Evolutionary conservation across 768 basidiomycete genomes (phyloP).

Genomic region (Ramaria sp.): DNA sequence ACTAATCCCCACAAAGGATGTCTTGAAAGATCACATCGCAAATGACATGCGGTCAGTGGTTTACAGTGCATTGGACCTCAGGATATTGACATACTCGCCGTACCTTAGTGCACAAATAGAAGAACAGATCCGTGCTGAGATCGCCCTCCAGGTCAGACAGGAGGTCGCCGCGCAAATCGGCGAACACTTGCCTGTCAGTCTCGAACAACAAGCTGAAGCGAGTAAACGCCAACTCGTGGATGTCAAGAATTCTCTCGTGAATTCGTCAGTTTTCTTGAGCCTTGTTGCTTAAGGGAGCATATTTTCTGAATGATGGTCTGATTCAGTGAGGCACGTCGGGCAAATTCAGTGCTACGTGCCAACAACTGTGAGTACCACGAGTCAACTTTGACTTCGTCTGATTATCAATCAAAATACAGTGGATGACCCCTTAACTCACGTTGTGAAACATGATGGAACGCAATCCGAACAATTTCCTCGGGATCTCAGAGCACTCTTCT

Average conservation of each 20-base stretch:
- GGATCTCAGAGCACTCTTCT: constrained; percentile 37
- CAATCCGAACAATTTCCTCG: constrained; percentile 37
- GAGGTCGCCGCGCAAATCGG: constrained; percentile 39
- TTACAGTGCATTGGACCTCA: not conserved
- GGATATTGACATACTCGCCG: constrained; percentile 7
- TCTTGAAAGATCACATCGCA: constrained; percentile 18
- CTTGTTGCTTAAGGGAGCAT: not conserved
- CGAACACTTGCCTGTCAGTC: constrained; percentile 35
- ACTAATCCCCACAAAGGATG: constrained; percentile 6
- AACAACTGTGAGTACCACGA: constrained; percentile 15
- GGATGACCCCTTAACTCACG: constrained; percentile 32
- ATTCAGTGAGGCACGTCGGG: constrained; percentile 36
- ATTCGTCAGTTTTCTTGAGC: constrained; percentile 35
- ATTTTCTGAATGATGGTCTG: not conserved
- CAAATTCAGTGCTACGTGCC: constrained; percentile 32
- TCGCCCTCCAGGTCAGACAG: constrained; percentile 31
- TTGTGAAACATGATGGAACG: constrained; percentile 40
- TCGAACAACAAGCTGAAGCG: constrained; percentile 33
- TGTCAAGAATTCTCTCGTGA: constrained; percentile 33
- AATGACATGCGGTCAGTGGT: constrained; percentile 24
- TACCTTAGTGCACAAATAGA: constrained; percentile 24
- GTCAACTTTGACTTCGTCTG: not conserved
- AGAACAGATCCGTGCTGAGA: constrained; percentile 28
- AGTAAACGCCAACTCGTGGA: constrained; percentile 32
- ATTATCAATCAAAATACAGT: constrained; percentile 12